Base-by-base conservation (phyloP, 2,329 filamentous ascomycete genomes). In the Aspergillus clavatus region DNA sequence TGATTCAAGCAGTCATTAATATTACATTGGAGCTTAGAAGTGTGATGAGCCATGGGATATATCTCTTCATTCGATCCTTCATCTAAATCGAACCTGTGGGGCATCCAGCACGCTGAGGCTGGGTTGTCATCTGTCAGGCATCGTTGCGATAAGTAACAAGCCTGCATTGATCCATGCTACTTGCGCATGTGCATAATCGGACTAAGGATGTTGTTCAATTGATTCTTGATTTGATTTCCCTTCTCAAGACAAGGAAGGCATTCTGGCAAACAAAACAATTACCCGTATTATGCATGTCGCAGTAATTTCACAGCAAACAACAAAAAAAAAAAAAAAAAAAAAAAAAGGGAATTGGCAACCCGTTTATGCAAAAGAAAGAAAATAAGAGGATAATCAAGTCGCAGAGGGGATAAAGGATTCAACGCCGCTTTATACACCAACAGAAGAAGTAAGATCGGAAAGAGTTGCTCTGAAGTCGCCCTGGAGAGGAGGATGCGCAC, bases 321-420 rank as follows among this genome's bases (percentile, higher is more conserved):
- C 54, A 27, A 36, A 35, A 54, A 52, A 53, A 42, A 31, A 44
- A 47, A 43, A 47, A 43, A 38, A 46, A 40, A 47, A 43, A 42
- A 12, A 37, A 42, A 26, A 31, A n/a, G n/a, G n/a, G 28, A 36
- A 35, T n/a, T 28, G 45, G 47, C 23, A 38, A 36, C 47, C 48
- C 44, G n/a, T 24, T 46, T 53, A 55, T 56, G 52, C 54, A 54
- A 52, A 53, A 42, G 28, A 44, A 47, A 43, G 46, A 43, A 38
- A 46, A 40, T 46, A 43, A 42, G 12, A 37, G 43, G 28, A 31
- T 26, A 43, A 41, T 38, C 24, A 41, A 37, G 43, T 35, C 44
- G 31, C 21, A 37, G 29, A 14, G 24, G 14, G 19, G 26, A 33
- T 28, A 23, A 27, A 26, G 35, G 27, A 28, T 6, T 18, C 36